Conservation (phyloP, 768 basidiomycete species). For the Multifurca ochricompacta region DNA sequence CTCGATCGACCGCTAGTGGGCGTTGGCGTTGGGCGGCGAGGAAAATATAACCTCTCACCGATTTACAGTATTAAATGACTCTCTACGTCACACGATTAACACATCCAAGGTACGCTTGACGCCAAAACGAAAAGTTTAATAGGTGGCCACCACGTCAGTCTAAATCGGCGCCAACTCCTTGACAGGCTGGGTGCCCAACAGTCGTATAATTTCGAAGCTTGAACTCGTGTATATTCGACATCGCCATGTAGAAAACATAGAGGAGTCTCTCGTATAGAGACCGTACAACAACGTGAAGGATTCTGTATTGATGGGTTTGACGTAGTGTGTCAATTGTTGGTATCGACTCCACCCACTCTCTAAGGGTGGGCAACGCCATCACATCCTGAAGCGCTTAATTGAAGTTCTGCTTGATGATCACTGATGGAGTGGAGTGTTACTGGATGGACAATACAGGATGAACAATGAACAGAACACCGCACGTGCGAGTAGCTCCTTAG, state of each 20-base stretch:
- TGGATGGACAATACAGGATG: no score
- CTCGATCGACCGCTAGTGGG: background rate
- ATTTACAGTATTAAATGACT: background rate
- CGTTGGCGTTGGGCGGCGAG: background rate
- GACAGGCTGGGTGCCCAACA: background rate
- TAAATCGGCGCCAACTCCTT: background rate
- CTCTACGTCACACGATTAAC: background rate
- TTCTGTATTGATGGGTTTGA: no score
- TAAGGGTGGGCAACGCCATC: no score
- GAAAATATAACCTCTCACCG: no score
- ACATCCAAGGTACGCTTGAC: background rate
- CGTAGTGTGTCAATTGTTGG: no score
- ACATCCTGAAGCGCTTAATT: no score
- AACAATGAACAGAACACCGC: no score
- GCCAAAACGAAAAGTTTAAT: background rate
- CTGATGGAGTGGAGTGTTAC: no score
- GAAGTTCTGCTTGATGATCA: no score
- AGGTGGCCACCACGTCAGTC: background rate
- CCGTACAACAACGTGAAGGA: no score
- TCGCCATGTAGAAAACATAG: background rate
- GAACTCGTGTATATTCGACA: no score
- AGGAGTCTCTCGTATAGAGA: background rate
- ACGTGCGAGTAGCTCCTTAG: background rate
- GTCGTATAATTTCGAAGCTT: background rate
- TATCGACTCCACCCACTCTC: no score